Evolutionary conservation across 768 basidiomycete species (phyloP), one percentile per base, ranked within the genome.

Genomic region (Boletus barrowsii): DNA sequence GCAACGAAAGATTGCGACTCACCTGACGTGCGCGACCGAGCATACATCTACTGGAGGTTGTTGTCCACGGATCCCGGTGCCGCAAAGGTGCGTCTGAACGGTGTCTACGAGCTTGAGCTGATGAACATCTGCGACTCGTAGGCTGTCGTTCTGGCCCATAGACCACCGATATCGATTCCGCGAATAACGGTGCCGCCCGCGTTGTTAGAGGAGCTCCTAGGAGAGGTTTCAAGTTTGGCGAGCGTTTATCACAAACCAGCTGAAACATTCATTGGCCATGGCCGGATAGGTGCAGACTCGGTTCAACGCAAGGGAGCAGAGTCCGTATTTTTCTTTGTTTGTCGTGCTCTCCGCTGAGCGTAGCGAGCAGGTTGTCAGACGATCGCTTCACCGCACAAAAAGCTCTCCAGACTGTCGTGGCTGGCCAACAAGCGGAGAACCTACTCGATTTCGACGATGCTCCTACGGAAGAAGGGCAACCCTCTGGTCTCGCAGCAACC

Each of bases 161-260:
- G 94, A 50, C 97, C 97, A 3, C 94, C 94, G 29, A 99, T 99
- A 68, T 87, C 90, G 4, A 83, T 98, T 49, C 91, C 94, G 0
- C 85, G 88, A 51, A 96, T 93, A 36, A 94, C 92, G 0, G 93
- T 99, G 1, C 78, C 95, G 0, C 82, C 92, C 2, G 91, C 83
- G 0, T 73, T 98, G 17, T 74, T 98, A 32, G 95, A 98, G 64
- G 97, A 98, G 66, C 81, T 99, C 3, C 72, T 98, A 0, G 84
- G 87, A 30, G 97, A 98, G 68, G 82, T 98, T 20, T 93, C 92
- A 2, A 85, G 81, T 42, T 74, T 98, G 18, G 92, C 93, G 6
- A 96, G 93, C 66, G 93, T 96, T 3, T 99, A 99, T 68, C 97
- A 99, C 75, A 98, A 97, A 70, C 97, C 97, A 0, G 86, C 86